A percentile compares a stretch with the other conserved stretches of the same genome.
Evolutionary conservation across 148 eudicot genomes (phyloP).

Genomic region (Mesembryanthemum crystallinum): DNA sequence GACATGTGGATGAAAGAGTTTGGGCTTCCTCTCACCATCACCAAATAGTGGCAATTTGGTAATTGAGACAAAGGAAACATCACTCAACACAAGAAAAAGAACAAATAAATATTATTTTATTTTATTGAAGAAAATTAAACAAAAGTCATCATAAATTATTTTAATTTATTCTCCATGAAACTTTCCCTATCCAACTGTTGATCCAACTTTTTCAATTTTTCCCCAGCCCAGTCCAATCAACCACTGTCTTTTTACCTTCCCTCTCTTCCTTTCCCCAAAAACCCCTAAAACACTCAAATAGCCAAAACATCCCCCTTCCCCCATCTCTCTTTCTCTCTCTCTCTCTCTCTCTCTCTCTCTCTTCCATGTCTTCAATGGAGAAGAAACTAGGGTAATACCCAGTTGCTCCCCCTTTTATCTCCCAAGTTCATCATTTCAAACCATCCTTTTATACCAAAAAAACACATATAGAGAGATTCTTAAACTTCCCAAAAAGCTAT

Average conservation of each 20-base stretch:
- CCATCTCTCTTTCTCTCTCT: background rate
- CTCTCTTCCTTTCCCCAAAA: conserved; percentile 21
- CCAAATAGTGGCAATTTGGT: too few relatives aligned
- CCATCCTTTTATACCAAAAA: conserved; percentile 18
- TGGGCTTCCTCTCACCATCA: too few relatives aligned
- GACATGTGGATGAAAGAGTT: too few relatives aligned
- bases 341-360: background rate
- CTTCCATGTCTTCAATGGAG: background rate
- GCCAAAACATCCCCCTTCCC: background rate
- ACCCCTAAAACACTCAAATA: conserved; percentile 25
- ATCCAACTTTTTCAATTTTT: too few relatives aligned
- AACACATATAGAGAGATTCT: background rate
- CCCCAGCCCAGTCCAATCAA: too few relatives aligned
- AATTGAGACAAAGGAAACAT: too few relatives aligned
- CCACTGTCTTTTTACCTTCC: background rate
- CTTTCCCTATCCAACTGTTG: too few relatives aligned
- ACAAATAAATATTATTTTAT: too few relatives aligned
- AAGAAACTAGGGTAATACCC: background rate
- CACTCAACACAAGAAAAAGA: too few relatives aligned
- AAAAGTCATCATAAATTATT: too few relatives aligned
- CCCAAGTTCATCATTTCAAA: background rate
- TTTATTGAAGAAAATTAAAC: too few relatives aligned
- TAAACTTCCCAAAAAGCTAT: conserved; percentile 15
- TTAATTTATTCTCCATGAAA: too few relatives aligned
- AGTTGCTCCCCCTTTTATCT: conserved; percentile 15